These are phyloP conservation scores for Alternaria postmessia DNA, from an alignment of 2,329 filamentous ascomycete genomes.

Conservation along the genomic window DNA sequence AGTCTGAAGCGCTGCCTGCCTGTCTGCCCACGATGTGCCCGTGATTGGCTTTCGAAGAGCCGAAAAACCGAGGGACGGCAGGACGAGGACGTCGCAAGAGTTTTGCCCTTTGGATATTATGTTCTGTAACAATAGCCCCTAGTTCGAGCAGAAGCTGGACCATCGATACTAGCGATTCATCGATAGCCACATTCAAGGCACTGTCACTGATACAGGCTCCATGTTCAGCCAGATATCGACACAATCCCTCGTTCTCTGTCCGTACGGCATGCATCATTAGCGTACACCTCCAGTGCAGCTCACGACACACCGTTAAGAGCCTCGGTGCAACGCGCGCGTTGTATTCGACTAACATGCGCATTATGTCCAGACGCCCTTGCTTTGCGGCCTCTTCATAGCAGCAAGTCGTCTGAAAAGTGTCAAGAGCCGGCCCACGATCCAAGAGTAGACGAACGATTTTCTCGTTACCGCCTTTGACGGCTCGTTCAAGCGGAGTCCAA, in stretches of 20 bases:
- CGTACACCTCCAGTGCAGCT: not conserved
- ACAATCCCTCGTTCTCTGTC: not conserved
- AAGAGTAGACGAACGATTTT: conserved; percentile 10
- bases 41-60: no score
- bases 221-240: not conserved
- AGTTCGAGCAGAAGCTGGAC: not conserved
- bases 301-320: not conserved
- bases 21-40: no score
- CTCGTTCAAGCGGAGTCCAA: not conserved
- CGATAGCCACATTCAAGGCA: not conserved
- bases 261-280: not conserved
- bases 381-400: not conserved
- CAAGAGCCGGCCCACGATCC: conserved; percentile 4
- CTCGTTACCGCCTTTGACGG: conserved; percentile 13
- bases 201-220: not conserved
- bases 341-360: conserved; percentile 11
- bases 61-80: not conserved
- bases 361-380: conserved; percentile 12
- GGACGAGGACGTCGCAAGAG: not conserved
- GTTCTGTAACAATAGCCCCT: not conserved
- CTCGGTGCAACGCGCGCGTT: not conserved
- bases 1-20: no score
- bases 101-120: not conserved
- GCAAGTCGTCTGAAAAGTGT: not conserved
- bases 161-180: not conserved